Evolutionary conservation across 768 basidiomycete genomes (phyloP).

Genomic region (Gelatoporia subvermispora): DNA sequence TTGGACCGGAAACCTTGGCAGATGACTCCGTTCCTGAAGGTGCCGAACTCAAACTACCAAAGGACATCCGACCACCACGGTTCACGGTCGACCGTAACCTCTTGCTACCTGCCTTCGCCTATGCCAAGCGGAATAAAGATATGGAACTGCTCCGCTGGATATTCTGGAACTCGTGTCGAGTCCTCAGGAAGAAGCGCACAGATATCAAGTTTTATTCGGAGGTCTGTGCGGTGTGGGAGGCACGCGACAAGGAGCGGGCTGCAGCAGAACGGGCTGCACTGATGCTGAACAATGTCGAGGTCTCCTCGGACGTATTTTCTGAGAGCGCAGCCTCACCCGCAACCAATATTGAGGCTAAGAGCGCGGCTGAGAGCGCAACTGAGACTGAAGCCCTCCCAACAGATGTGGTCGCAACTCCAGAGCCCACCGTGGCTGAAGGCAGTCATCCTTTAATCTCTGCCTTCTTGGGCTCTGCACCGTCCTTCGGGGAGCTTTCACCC

Average conservation of each 20-base stretch:
- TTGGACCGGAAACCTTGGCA: too few species aligned
- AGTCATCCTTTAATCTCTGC: constrained; percentile 4
- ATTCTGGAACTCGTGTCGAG: constrained; percentile 36
- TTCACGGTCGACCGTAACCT: constrained; percentile 52
- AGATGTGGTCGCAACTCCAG: too few species aligned
- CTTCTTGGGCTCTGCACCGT: constrained; percentile 13
- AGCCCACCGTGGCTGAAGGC: too few species aligned
- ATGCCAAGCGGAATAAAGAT: constrained; percentile 55
- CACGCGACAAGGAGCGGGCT: constrained; percentile 1
- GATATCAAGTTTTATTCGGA: constrained; percentile 40
- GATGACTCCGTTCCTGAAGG: too few species aligned
- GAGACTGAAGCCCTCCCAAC: too few species aligned
- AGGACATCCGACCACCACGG: constrained; percentile 42
- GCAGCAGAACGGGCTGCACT: constrained; percentile 5
- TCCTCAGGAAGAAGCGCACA: constrained; percentile 44
- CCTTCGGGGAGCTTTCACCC: not conserved
- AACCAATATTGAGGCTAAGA: too few species aligned
- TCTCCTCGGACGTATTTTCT: not conserved
- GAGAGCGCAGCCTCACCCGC: constrained; percentile 1
- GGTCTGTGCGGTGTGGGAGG: constrained; percentile 17
- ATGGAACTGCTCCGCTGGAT: constrained; percentile 60
- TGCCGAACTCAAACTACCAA: constrained; percentile 15
- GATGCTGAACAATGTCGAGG: constrained; percentile 6
- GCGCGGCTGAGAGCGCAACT: too few species aligned
- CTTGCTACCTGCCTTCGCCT: constrained; percentile 52